A percentile compares a stretch with the other conserved stretches of the same genome.
Evolutionary conservation across 441 rosid genomes (phyloP).

Genomic region (Populus trichocarpa): DNA sequence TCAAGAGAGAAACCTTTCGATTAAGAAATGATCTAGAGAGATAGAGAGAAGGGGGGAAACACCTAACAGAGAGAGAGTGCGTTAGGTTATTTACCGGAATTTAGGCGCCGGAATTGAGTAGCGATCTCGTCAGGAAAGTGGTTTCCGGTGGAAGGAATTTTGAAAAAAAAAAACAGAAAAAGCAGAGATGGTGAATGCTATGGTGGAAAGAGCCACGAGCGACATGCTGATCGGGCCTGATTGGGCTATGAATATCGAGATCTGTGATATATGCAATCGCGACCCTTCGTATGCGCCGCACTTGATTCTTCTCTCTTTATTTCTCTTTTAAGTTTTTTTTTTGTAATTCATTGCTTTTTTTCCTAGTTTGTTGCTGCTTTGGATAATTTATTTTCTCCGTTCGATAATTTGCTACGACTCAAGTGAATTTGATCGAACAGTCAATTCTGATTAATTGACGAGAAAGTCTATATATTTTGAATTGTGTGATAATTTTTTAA

Average conservation of each 20-base stretch:
- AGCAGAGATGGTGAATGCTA: constrained; percentile 81
- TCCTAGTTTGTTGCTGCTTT: neutral
- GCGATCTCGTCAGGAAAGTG: neutral
- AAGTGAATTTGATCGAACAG: constrained; percentile 16
- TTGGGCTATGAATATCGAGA: constrained; percentile 49
- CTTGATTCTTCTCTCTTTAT: too few relatives aligned
- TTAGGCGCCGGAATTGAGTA: neutral
- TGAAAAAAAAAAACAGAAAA: neutral
- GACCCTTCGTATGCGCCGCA: too few relatives aligned
- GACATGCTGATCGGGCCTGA: constrained; percentile 98
- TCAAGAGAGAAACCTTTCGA: neutral
- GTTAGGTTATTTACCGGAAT: neutral
- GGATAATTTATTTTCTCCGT: neutral
- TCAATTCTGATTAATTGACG: neutral
- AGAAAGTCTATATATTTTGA: too few relatives aligned
- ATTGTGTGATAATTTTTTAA: neutral
- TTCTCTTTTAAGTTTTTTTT: too few relatives aligned
- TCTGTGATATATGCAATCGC: too few relatives aligned
- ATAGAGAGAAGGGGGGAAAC: neutral
- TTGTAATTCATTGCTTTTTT: neutral
- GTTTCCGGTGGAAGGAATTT: neutral
- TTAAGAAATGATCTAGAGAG: neutral
- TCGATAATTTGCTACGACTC: neutral
- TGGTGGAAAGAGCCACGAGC: constrained; percentile 98
- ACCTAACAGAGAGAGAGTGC: neutral